phyloP scores from a whole-genome alignment of 1,284 basidiomycete genomes.

The Hymenochaete sp. region DNA sequence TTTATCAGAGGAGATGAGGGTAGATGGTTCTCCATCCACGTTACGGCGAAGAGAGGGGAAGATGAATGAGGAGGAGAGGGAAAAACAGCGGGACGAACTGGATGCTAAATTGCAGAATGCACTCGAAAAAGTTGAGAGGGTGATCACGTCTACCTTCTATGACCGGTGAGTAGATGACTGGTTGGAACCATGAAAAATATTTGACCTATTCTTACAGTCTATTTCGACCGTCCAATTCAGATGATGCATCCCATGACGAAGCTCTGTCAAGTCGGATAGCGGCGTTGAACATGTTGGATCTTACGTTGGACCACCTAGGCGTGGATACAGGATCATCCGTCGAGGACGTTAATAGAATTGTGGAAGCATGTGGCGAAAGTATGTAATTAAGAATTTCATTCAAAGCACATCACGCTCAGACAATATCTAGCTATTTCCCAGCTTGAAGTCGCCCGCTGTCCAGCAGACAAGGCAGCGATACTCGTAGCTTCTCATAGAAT shows the following conservation, averaged over 20 bases:
- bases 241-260: conserved; percentile 81
- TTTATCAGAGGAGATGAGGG: conserved; percentile 45
- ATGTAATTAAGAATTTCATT: conserved; percentile 24
- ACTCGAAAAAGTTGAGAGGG: conserved; percentile 64
- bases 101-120: conserved; percentile 43
- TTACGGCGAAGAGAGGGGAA: conserved; percentile 25
- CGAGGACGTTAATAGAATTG: conserved; percentile 54
- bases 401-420: conserved; percentile 8
- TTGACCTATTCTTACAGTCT: conserved; percentile 32
- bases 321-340: conserved; percentile 53
- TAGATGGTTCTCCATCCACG: conserved; percentile 22
- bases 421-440: conserved; percentile 54
- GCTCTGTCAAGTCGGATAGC: conserved; percentile 81
- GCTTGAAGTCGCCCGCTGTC: conserved; percentile 54
- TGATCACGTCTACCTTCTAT: conserved; percentile 65
- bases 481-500: conserved; percentile 79
- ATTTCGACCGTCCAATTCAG: conserved; percentile 58
- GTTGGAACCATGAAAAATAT: conserved; percentile 8
- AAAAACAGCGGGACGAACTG: conserved; percentile 25
- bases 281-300: conserved; percentile 83
- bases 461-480: conserved; percentile 71
- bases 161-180: conserved; percentile 38
- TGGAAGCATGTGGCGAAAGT: conserved; percentile 74
- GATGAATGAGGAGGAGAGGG: conserved; percentile 27
- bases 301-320: conserved; percentile 81